Base-by-base conservation (phyloP, 257 asterid species). In the Catharanthus roseus region DNA sequence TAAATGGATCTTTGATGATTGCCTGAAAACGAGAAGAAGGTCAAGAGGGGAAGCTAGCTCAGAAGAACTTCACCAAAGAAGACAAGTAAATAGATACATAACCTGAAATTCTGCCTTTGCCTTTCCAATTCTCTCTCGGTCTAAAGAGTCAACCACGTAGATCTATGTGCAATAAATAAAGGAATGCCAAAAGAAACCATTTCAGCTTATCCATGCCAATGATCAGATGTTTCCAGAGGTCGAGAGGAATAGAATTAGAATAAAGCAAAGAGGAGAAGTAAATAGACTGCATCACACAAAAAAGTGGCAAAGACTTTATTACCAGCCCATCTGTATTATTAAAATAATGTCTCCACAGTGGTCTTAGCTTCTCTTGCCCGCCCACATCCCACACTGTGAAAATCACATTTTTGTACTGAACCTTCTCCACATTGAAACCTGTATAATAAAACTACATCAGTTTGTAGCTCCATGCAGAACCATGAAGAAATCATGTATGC, bases 341-440 rank as follows among this genome's bases (percentile, higher is more conserved):
- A 70, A 93, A 93, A 84, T 93, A 93, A 83, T 93, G 98, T 80
- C 97, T 90, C 98, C 98, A 93, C 56, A 93, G 83, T 74, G 98
- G 98, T 80, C 98, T 86, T 75, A 90, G 72, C 78, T 90, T 93
- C 81, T 90, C 97, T 77, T 93, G 98, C 16, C 98, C 98, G 28
- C 97, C 98, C 67, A 93, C 97, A 84, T 93, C 98, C 98, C 97
- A 90, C 79, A 93, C 98, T 16, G 98, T 93, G 82, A 93, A 93
- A 39, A 89, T 72, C 72, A 89, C 97, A 77, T 93, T 93, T 77
- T 93, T 93, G 74, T 93, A 93, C 75, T 93, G 97, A 81, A 93
- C 96, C 85, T 93, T 93, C 85, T 93, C 98, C 49, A 93, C 98
- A 78, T 93, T 93, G 84, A 93, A 93, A 53, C 98, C 98, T 93